These are phyloP conservation scores for Cladosporium colombiae DNA, from an alignment of 2,329 filamentous ascomycete species.

Conservation along the genomic window DNA sequence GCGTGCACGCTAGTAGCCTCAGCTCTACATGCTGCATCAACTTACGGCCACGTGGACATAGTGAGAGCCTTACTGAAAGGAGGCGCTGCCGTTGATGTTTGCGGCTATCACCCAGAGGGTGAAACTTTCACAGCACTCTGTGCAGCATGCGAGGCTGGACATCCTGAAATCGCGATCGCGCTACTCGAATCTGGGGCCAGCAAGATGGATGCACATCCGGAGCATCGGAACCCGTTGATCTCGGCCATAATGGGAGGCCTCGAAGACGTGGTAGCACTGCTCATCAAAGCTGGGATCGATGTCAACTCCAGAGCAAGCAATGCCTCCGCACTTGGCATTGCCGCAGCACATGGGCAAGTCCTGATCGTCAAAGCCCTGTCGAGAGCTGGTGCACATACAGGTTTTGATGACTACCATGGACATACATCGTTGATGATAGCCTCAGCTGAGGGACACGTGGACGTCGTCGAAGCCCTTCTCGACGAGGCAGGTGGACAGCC, in stretches of 20 bases:
- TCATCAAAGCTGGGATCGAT: neutral
- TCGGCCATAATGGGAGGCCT: neutral
- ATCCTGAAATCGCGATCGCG: neutral
- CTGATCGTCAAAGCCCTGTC: neutral
- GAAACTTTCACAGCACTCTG: neutral
- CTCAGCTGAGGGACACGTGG: neutral
- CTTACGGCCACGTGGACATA: neutral
- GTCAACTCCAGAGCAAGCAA: neutral
- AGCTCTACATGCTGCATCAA: neutral
- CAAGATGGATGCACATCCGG: neutral
- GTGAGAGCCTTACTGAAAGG: neutral
- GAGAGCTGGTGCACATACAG: neutral
- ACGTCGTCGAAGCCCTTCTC: neutral
- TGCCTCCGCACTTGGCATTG: neutral
- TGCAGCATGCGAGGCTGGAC: neutral
- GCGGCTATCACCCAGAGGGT: neutral
- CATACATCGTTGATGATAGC: neutral
- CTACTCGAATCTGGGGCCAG: neutral
- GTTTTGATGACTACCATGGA: neutral
- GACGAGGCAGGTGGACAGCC: neutral
- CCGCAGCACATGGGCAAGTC: neutral
- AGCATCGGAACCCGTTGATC: neutral
- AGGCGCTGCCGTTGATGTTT: neutral
- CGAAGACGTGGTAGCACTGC: neutral
- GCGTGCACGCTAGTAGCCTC: neutral